Evolutionary conservation across 2,329 filamentous ascomycete species (phyloP), one percentile per base, ranked within the genome.

Genomic region (Neonectria faginata): DNA sequence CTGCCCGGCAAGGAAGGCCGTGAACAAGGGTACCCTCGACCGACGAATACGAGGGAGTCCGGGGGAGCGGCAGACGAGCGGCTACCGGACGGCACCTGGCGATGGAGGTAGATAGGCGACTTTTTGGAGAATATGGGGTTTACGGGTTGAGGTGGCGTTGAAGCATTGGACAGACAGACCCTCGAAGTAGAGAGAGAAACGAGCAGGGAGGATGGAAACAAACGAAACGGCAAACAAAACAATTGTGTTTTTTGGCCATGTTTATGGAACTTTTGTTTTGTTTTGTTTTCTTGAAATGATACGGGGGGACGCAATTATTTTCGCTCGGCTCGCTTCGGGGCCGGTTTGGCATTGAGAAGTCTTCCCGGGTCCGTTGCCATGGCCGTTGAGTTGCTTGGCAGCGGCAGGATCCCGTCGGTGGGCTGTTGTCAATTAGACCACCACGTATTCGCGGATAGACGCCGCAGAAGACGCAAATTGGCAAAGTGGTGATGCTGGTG

Each of bases 1-100:
- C 29, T 51, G 29, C 29, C 29, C n/a, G 36, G 61, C 20, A 36
- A 25, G 57, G 41, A 51, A 41, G 39, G 39, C 16, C 36, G 16
- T 12, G 42, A 20, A 55, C 61, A 63, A 60, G 61, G 61, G 52
- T 64, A 55, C 18, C 60, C 61, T 58, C 51, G 61, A 64, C 44
- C 10, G 44, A 44, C 12, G 56, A 64, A 64, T 64, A 64, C 61
- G 61, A 64, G 60, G 27, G 50, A 52, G 61, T 45, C 61, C 56
- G 51, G 61, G 60, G 61, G 51, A 56, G 31, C 51, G 56, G 61
- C 41, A 60, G 36, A 56, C 22, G 36, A 36, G 57, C 56, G 56
- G 61, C 50, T 59, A 59, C 55, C 50, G 48, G 50, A 58, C 44
- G 45, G 51, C 47, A 59, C 50, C 25, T 36, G 29, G 50, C 20